phyloP scores from a whole-genome alignment of 2,329 filamentous ascomycete genomes.

The Saccharata proteae region DNA sequence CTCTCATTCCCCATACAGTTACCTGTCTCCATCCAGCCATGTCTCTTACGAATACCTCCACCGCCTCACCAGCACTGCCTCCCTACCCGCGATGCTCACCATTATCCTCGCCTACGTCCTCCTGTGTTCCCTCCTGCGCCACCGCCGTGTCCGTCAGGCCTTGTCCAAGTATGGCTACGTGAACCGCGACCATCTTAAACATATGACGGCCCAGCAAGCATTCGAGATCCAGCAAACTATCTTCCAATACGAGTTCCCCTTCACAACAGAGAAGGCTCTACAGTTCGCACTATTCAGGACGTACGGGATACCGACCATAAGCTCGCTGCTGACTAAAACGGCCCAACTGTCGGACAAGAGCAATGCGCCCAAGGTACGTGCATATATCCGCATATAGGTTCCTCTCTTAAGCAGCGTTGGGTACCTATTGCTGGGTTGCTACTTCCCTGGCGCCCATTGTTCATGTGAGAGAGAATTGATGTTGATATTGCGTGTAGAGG shows the following conservation, averaged over 20 bases:
- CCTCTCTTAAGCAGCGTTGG: too few relatives aligned
- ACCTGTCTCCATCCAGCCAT: too few relatives aligned
- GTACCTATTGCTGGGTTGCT: too few relatives aligned
- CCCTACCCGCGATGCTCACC: too few relatives aligned
- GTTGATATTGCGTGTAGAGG: constrained; percentile 9
- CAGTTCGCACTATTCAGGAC: constrained; percentile 45
- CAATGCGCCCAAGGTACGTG: constrained; percentile 11
- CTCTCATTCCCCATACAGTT: too few relatives aligned
- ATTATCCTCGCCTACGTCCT: constrained; percentile 19
- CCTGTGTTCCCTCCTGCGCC: constrained; percentile 25
- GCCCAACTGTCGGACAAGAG: constrained; percentile 17
- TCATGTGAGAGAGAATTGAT: background rate
- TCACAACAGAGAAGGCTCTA: constrained; percentile 36
- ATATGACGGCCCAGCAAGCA: constrained; percentile 44
- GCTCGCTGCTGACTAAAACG: constrained; percentile 21
- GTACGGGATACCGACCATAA: constrained; percentile 26
- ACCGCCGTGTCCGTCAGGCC: constrained; percentile 26
- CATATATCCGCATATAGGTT: background rate
- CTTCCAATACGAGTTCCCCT: constrained; percentile 44
- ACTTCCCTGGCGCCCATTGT: too few relatives aligned
- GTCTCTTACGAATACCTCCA: too few relatives aligned
- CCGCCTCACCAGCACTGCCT: too few relatives aligned
- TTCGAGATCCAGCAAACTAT: constrained; percentile 37
- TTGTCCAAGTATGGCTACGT: constrained; percentile 32
- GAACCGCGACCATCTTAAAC: constrained; percentile 33